Conservation (phyloP, 78 protist species). For the Dictyostelium firmibasis region DNA sequence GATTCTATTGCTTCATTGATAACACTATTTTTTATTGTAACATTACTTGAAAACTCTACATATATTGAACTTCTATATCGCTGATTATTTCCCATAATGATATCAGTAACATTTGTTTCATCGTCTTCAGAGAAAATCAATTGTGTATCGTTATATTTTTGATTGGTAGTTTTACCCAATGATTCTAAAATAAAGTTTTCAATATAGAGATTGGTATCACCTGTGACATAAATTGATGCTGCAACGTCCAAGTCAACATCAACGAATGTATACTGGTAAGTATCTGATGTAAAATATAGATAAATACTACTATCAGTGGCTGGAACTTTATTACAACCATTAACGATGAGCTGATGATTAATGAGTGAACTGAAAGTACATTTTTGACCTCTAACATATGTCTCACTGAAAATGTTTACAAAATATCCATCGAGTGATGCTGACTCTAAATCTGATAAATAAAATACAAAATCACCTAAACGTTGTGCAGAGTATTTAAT, state of each 20-base stretch:
- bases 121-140: background rate
- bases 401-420: background rate
- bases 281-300: background rate
- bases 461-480: background rate
- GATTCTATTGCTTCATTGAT: background rate
- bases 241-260: background rate
- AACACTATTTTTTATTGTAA: background rate
- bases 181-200: background rate
- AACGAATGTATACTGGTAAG: background rate
- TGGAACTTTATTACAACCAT: background rate
- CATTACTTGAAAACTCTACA: background rate
- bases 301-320: background rate
- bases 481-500: background rate
- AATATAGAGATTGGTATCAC: background rate
- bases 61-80: background rate
- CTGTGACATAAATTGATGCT: background rate
- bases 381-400: background rate
- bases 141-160: background rate
- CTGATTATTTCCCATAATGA: background rate
- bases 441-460: background rate
- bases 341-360: background rate
- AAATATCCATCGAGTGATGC: background rate
- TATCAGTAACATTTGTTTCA: background rate
- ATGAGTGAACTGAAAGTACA: background rate
- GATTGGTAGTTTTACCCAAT: background rate